Conservation (phyloP, 495 filamentous ascomycete species). For the Penicillium coffeae region DNA sequence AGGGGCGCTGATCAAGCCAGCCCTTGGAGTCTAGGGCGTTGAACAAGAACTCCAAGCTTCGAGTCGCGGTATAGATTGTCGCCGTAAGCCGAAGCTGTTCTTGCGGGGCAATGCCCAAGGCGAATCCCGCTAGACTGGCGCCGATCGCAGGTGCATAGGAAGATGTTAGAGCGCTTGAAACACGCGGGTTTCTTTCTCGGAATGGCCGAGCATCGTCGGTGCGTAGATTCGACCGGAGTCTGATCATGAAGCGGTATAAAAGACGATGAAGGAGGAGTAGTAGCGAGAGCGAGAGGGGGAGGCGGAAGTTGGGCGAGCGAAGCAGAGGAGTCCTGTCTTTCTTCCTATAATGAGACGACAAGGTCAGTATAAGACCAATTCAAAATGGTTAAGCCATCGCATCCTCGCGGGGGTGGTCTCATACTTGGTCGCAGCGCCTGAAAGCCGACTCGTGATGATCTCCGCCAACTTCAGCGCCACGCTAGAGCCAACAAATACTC, state of each 20-base stretch:
- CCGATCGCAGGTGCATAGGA: slow-evolving; percentile 81
- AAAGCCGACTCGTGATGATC: slow-evolving; percentile 46
- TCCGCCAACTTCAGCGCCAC: slow-evolving; percentile 67
- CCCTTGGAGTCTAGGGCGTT: slow-evolving; percentile 78
- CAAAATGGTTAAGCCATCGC: background rate
- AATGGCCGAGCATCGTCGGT: slow-evolving; percentile 71
- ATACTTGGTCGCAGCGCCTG: slow-evolving; percentile 31
- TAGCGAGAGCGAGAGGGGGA: slow-evolving; percentile 76
- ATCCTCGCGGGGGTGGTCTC: too few relatives aligned
- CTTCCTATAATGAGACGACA: slow-evolving; percentile 22
- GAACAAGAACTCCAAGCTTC: slow-evolving; percentile 81
- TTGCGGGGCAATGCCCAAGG: slow-evolving; percentile 72
- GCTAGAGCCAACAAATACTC: slow-evolving; percentile 70
- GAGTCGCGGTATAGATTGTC: slow-evolving; percentile 72
- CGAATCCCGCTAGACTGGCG: slow-evolving; percentile 78
- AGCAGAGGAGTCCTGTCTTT: slow-evolving; percentile 51
- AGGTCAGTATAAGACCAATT: background rate
- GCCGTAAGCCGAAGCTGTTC: slow-evolving; percentile 74
- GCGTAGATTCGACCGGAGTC: slow-evolving; percentile 73
- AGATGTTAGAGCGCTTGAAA: slow-evolving; percentile 71
- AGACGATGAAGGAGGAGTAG: slow-evolving; percentile 84
- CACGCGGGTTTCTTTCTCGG: slow-evolving; percentile 73
- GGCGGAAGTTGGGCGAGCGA: slow-evolving; percentile 67
- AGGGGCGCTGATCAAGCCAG: slow-evolving; percentile 67
- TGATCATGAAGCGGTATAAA: slow-evolving; percentile 83